These are phyloP conservation scores for Camelina laxa DNA, from an alignment of 345 rosid species.

Conservation along the genomic window DNA sequence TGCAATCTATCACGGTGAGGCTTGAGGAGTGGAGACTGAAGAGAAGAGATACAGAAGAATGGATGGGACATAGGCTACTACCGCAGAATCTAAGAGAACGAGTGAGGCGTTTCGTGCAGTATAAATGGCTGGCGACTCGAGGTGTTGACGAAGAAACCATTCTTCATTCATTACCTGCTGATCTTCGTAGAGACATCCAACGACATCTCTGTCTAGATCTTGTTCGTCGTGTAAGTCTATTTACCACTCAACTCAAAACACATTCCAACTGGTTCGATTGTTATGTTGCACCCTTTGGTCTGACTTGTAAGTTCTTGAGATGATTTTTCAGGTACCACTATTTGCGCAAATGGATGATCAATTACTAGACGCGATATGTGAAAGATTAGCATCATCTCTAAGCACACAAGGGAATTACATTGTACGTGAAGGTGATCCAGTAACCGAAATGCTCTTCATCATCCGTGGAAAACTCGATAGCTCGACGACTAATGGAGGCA, in stretches of 20 bases:
- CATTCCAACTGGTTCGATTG: not conserved
- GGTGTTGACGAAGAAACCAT: slow-evolving; percentile 81
- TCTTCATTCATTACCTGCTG: slow-evolving; percentile 62
- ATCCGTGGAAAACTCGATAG: slow-evolving; percentile 65
- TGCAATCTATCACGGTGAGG: slow-evolving; percentile 72
- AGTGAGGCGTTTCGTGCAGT: slow-evolving; percentile 64
- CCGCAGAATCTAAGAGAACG: slow-evolving; percentile 58
- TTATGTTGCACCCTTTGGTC: not conserved
- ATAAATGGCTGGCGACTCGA: slow-evolving; percentile 77
- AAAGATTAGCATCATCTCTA: slow-evolving; percentile 58
- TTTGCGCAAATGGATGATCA: slow-evolving; percentile 76
- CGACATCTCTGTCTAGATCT: slow-evolving; percentile 83
- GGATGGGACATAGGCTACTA: slow-evolving; percentile 75
- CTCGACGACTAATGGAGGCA: slow-evolving; percentile 71
- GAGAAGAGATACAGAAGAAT: slow-evolving; percentile 72
- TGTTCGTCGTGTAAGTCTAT: slow-evolving; percentile 70
- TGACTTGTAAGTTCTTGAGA: not conserved
- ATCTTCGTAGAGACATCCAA: slow-evolving; percentile 78
- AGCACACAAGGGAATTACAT: slow-evolving; percentile 66
- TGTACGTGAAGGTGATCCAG: slow-evolving; percentile 72
- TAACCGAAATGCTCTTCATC: slow-evolving; percentile 62
- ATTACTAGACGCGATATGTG: slow-evolving; percentile 72
- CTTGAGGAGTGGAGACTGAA: slow-evolving; percentile 79
- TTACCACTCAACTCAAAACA: slow-evolving; percentile 10
- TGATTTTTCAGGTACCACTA: slow-evolving; percentile 54